Evolutionary conservation across 2,329 filamentous ascomycete genomes (phyloP).

Genomic region (Verticillium nonalfalfae): DNA sequence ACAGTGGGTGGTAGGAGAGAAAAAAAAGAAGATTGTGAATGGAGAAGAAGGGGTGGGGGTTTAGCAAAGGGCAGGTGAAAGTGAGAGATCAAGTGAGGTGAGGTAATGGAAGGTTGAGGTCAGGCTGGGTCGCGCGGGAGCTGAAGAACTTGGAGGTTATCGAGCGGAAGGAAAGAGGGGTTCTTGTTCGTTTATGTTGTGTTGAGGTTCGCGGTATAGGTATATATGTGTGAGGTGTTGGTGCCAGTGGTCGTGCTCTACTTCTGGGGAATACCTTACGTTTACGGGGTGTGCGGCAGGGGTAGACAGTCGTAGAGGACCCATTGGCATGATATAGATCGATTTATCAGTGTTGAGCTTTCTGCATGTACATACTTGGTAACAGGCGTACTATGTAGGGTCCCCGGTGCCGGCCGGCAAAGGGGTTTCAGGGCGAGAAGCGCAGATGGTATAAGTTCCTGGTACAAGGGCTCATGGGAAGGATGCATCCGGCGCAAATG

Average conservation of each 20-base stretch:
- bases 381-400: background rate
- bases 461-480: background rate
- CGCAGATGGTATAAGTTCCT: background rate
- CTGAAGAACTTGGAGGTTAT: constrained; percentile 4
- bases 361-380: background rate
- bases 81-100: background rate
- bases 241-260: background rate
- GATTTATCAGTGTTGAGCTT: background rate
- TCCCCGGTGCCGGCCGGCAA: background rate
- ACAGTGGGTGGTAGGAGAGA: too few species aligned
- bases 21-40: too few species aligned
- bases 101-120: constrained; percentile 1
- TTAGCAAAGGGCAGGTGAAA: background rate
- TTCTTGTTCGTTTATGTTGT: background rate
- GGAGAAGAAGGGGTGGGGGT: background rate
- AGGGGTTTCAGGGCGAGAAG: background rate
- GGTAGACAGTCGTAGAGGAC: background rate
- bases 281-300: background rate
- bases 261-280: background rate
- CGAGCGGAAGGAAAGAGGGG: constrained; percentile 2
- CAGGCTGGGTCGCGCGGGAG: background rate
- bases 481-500: background rate
- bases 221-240: background rate
- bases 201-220: background rate
- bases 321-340: background rate